Base-by-base conservation (phyloP, 23 red algal species). In the Chondrus crispus region DNA sequence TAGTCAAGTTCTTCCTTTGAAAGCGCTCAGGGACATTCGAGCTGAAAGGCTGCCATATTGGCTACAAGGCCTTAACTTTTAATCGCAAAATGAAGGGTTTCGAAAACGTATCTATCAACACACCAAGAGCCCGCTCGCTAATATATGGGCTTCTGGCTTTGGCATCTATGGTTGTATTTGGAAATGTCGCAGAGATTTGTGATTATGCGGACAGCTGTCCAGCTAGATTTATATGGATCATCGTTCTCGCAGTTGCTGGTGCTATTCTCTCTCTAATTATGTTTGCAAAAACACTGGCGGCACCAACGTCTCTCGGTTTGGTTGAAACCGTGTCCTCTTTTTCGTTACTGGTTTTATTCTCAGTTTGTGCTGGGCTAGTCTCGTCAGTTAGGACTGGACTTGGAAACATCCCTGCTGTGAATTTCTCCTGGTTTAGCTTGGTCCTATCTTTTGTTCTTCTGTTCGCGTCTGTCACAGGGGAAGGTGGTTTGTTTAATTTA, bases 351-450 rank as follows among this genome's bases (percentile, higher is more conserved):
- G 45, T 73, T 28, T 33, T 87, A 45, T 72, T 73, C 69, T 87
- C 84, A n/a, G 69, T 87, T 74, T 87, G 62, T 37, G 84, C 74
- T 68, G 84, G 84, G 10, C 29, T 87, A 16, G 66, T 87, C 18
- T 87, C 84, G 5, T 87, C 84, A 32, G 84, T 87, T n/a, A 68
- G 84, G 42, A 87, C 84, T 19, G 84, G 84, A 39, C 84, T 87
- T 38, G 66, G 84, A 47, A 87, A 87, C 63, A 87, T 29, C 69
- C 53, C 74, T 74, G 38, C 84, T 74, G 84, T 87, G n/a, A 87
- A 47, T 13, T 87, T 87, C n/a, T 22, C 84, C n/a, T 87, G 84
- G 84, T 73, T 87, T 49, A 43, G 63, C 3, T 62, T 73, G 51
- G 43, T 87, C 19, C 66, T 87, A 0, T 40, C 50, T 43, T 87